Evolutionary conservation across 495 filamentous ascomycete genomes (phyloP).

Genomic region (Penicillium cinerascens): DNA sequence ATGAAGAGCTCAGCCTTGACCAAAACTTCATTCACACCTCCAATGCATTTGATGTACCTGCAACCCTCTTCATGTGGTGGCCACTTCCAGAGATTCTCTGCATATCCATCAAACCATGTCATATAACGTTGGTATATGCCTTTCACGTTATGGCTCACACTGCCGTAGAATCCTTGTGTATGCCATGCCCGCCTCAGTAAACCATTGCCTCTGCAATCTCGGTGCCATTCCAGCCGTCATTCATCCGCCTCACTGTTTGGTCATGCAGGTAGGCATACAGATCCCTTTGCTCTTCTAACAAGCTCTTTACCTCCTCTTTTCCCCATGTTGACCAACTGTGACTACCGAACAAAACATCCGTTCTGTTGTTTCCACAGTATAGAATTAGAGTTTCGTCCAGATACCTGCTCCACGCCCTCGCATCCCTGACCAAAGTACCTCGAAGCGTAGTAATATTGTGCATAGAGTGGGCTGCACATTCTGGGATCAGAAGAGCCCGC

Average conservation of each 20-base stretch:
- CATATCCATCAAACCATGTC: conserved; percentile 39
- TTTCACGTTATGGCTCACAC: conserved; percentile 38
- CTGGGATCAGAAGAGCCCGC: conserved; percentile 20
- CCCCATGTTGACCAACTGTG: conserved; percentile 33
- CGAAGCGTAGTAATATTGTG: conserved; percentile 28
- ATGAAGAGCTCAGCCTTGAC: conserved; percentile 14
- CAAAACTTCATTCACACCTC: conserved; percentile 19
- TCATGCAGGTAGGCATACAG: conserved; percentile 36
- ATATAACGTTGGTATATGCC: conserved; percentile 39
- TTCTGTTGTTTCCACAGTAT: conserved; percentile 1
- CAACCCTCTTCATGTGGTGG: conserved; percentile 23
- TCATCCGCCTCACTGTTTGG: conserved; percentile 32
- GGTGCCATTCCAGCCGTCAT: conserved; percentile 21
- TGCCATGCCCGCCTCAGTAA: conserved; percentile 20
- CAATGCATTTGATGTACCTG: conserved; percentile 27
- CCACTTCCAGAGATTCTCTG: conserved; percentile 35
- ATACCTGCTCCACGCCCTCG: conserved; percentile 19
- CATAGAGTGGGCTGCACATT: conserved; percentile 21
- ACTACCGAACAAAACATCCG: conserved; percentile 21
- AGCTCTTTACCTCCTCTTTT: conserved; percentile 7
- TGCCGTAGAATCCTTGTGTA: conserved; percentile 34
- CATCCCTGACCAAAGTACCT: conserved; percentile 22
- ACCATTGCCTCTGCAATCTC: conserved; percentile 34
- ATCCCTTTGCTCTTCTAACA: conserved; percentile 28
- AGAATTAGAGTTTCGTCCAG: conserved; percentile 21